Evolutionary conservation across 768 basidiomycete species (phyloP), one percentile per base, ranked within the genome.

Genomic region (Collybia sp.): DNA sequence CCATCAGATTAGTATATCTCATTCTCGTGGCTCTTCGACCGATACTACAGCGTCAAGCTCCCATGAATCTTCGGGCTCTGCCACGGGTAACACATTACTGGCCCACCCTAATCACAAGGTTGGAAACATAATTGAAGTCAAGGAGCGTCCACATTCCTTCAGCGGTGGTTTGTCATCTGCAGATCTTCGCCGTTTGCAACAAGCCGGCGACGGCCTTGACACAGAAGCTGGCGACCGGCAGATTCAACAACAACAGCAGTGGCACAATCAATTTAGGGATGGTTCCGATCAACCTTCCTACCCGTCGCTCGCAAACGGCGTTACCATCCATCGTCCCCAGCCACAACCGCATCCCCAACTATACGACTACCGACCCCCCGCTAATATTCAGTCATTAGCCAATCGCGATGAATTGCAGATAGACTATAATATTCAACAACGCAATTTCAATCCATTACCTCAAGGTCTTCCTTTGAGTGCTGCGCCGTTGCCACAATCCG

Each of bases 21-120:
- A 89, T 64, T 89, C 88, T 51, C 81, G 88, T 45, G 88, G 84
- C 43, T 88, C 87, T 19, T 89, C 88, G n/a, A 81, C 83, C 51
- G 88, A 89, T 65, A 84, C 83, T 30, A 75, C 82, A 20, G 70
- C 74, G 41, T 80, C 79, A 4, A 73, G 70, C 58, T 78, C 79
- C 46, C 83, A 79, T 49, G 76, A 76, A 46, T 81, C 82, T 42
- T 65, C 55, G 13, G 58, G 70, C 44, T 80, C 79, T 44, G 68
- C 68, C 40, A 69, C 68, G 47, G 79, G 78, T 55, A 80, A 81
- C 59, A 76, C 76, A 25, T 65, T 85, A 55, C 71, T 82, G 45
- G 73, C 71, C 47, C 71, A 73, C 53, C 69, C 73, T 43, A 71
- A 79, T 48, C 64, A 81, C 53, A 85, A 83, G 63, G 65, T 72